Percentiles rank a stretch among this genome's conserved stretches.
phyloP scores from a whole-genome alignment of 192 early-diverging fungal species.

The Coemansia sp. region DNA sequence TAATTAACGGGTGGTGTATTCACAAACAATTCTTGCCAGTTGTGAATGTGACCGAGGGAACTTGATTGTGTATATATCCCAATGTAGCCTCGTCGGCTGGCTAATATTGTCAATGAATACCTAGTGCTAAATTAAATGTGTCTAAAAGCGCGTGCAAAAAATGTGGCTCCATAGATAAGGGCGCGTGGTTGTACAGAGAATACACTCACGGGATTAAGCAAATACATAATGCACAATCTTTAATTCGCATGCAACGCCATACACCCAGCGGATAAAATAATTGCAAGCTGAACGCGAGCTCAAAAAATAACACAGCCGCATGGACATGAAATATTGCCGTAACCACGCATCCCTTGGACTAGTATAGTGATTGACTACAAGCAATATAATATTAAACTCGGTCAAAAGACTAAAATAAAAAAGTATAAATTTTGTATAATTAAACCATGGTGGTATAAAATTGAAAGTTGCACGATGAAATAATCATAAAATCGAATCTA shows the following conservation, averaged over 20 bases:
- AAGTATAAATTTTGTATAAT: neutral
- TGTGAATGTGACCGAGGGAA: neutral
- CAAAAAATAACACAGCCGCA: neutral
- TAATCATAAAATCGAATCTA: constrained; percentile 1
- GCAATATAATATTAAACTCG: too few species aligned
- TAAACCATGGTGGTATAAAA: neutral
- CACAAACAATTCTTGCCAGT: neutral
- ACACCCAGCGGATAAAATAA: neutral
- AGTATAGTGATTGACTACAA: too few species aligned
- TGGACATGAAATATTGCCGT: neutral
- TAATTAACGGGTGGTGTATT: neutral
- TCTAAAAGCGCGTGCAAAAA: neutral
- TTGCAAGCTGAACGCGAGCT: neutral
- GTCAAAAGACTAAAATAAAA: too few species aligned
- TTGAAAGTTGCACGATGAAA: neutral
- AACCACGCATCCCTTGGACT: neutral
- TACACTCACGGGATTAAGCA: neutral
- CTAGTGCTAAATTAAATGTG: neutral
- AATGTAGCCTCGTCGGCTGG: neutral
- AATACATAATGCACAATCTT: neutral
- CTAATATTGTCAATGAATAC: too few species aligned
- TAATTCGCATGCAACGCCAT: constrained; percentile 1
- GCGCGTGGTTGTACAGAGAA: neutral
- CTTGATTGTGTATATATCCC: neutral
- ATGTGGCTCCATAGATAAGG: constrained; percentile 3